Base-by-base conservation (phyloP, 1,284 basidiomycete genomes). In the Rhodotorula sp. region DNA sequence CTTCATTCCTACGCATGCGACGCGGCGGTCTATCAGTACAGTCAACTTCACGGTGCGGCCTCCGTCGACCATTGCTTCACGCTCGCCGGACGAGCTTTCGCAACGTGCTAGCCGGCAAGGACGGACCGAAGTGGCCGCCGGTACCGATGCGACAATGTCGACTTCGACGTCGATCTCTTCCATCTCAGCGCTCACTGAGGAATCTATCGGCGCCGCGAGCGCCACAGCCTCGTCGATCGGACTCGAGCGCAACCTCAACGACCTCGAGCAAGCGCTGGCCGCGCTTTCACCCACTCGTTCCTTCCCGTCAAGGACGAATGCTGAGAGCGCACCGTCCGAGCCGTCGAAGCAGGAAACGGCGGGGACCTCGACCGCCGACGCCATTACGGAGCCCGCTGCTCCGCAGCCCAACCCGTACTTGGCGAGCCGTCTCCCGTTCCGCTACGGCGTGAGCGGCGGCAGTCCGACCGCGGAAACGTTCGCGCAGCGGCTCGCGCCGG, bases 161-260 rank as follows among this genome's bases (percentile, higher is more conserved):
- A 47, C 65, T 7, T 71, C 70, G 21, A 67, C 72, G 2, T 71
- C 70, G 5, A 38, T 68, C 38, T 59, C 62, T 28, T 73, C 69
- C 7, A 64, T 71, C 55, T 66, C 70, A 15, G n/a, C n/a, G 10
- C 47, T 61, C 1, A 57, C 47, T 50, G 70, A 72, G 26, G 57
- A 58, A 21, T 52, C 50, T 8, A n/a, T 52, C 21, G n/a, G 50
- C 21, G 57, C 19, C 8, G 62, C 12, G n/a, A 54, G 26, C 50
- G 62, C 43, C 16, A 60, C 62, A 6, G 48, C 68, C 19, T 66
- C 70, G 26, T 75, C 74, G 28, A 73, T 52, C 50, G 50, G 50
- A 69, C 64, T 78, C 43, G 72, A 74, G 76, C 71, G 76, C 54
- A 75, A 78, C 49, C 67, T 78, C 34, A 73, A 78, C 62, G 75